Percentiles rank a stretch among this genome's conserved stretches.
These are phyloP conservation scores for Hyaloscypha bicolor DNA, from an alignment of 495 filamentous ascomycete genomes.

Conservation along the genomic window DNA sequence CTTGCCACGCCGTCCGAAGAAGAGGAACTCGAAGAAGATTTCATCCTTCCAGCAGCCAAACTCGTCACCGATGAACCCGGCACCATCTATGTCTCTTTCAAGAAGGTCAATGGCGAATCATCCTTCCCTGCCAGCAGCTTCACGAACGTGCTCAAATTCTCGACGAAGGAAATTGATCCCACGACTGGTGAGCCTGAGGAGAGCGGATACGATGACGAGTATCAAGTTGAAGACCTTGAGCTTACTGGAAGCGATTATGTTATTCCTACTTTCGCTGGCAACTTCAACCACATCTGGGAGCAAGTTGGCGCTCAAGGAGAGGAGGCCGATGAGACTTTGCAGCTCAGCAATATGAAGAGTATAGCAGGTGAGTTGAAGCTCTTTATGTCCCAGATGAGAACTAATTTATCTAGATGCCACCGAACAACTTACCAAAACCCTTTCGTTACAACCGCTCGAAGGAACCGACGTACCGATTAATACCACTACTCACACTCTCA, in stretches of 20 bases:
- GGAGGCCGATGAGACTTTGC: slow-evolving; percentile 88
- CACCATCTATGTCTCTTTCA: slow-evolving; percentile 93
- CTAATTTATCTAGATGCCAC: slow-evolving; percentile 73
- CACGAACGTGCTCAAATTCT: slow-evolving; percentile 94
- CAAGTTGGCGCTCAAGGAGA: slow-evolving; percentile 86
- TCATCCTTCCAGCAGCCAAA: slow-evolving; percentile 86
- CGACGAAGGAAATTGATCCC: slow-evolving; percentile 95
- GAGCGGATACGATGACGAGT: slow-evolving; percentile 92
- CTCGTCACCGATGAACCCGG: slow-evolving; percentile 81
- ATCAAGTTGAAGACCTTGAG: slow-evolving; percentile 94
- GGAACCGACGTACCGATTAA: slow-evolving; percentile 88
- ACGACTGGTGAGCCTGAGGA: slow-evolving; percentile 93
- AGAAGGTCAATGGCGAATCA: slow-evolving; percentile 71
- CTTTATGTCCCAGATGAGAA: slow-evolving; percentile 12
- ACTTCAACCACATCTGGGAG: slow-evolving; percentile 97
- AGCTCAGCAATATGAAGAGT: slow-evolving; percentile 85
- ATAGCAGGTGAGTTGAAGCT: slow-evolving; percentile 73
- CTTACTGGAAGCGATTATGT: slow-evolving; percentile 91
- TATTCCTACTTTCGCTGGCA: slow-evolving; percentile 87
- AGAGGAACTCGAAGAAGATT: slow-evolving; percentile 83
- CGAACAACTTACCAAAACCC: slow-evolving; percentile 80
- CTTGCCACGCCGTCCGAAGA: slow-evolving; percentile 83
- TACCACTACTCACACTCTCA: slow-evolving; percentile 89
- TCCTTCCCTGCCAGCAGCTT: slow-evolving; percentile 77
- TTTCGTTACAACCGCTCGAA: slow-evolving; percentile 92